Base-by-base conservation (phyloP, 169 alveolate species). In the Eimeria acervulina region DNA sequence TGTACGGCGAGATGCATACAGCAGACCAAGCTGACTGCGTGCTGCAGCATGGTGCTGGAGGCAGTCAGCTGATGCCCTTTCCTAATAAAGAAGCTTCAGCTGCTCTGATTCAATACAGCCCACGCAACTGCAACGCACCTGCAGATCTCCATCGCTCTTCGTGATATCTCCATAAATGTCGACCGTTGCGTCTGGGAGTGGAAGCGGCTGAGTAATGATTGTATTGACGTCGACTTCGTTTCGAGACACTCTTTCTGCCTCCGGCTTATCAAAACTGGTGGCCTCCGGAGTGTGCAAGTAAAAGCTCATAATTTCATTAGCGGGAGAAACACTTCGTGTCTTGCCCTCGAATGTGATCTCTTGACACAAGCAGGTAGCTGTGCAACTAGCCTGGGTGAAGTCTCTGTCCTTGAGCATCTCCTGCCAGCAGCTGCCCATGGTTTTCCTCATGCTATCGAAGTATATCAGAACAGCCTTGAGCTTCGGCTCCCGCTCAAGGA, bases 391-490 rank as follows among this genome's bases (percentile, higher is more conserved):
- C 28, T 6, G 83, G 1, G 42, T 19, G 68, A 76, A 38, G 51
- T 36, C 63, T 19, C 15, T 51, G 28, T 28, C 51, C 95, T 38
- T 36, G 44, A 91, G 72, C 90, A 91, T 91, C 83, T 91, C 70
- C 85, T 33, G 68, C 95, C 95, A 91, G 85, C 95, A 91, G 47
- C 74, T n/a, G 55, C 83, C 83, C 51, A 91, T 59, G 31, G 90
- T 55, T 36, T 23, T 59, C 7, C 38, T 81, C 95, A 91, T 91
- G 66, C 38, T 19, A 12, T 13, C 28, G 33, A 91, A 91, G 90
- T 91, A 91, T 4, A 38, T 19, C 78, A 91, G 90, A 47, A 91
- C 33, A 15, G 95, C 51, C 47, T 23, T 33, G 51, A 74, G 66
- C 78, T 91, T 91, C 21, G 95, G 52, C 23, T 31, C 81, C 40